Percentiles rank a stretch among this genome's conserved stretches.
phyloP scores from a whole-genome alignment of 768 basidiomycete species.

The Leccinum incarnatum region DNA sequence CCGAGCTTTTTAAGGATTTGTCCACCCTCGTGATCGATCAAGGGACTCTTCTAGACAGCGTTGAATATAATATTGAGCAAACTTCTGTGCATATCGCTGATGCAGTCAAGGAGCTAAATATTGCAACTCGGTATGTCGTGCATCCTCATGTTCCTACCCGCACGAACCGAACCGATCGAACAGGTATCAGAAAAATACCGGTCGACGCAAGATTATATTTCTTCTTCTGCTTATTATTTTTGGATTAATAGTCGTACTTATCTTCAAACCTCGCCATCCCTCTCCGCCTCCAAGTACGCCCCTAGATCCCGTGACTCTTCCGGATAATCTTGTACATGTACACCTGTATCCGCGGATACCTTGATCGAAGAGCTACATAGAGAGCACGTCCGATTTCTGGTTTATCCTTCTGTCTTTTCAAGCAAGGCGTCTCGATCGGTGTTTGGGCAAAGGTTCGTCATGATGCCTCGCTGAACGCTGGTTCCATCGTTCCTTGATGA shows the following conservation, averaged over 20 bases:
- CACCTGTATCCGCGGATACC: slow-evolving; percentile 33
- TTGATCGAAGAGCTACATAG: slow-evolving; percentile 21
- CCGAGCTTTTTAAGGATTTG: slow-evolving; percentile 95
- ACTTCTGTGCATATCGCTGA: slow-evolving; percentile 79
- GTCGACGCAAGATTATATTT: slow-evolving; percentile 90
- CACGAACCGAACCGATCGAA: background rate
- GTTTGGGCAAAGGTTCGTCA: slow-evolving; percentile 19
- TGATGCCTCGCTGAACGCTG: background rate
- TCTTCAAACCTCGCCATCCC: slow-evolving; percentile 84
- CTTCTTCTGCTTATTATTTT: slow-evolving; percentile 87
- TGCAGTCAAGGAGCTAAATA: slow-evolving; percentile 79
- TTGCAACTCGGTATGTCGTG: slow-evolving; percentile 70
- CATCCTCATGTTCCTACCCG: background rate
- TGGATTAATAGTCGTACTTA: slow-evolving; percentile 80
- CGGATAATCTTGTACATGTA: slow-evolving; percentile 31
- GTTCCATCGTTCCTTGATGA: slow-evolving; percentile 7
- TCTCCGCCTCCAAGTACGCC: slow-evolving; percentile 29
- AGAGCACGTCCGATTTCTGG: slow-evolving; percentile 13
- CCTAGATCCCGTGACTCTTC: slow-evolving; percentile 26
- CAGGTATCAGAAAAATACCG: slow-evolving; percentile 94
- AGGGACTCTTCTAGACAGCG: slow-evolving; percentile 91
- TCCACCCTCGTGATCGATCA: slow-evolving; percentile 94
- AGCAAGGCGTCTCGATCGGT: slow-evolving; percentile 3
- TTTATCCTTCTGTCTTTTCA: slow-evolving; percentile 2
- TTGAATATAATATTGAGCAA: slow-evolving; percentile 97